A percentile compares a stretch with the other conserved stretches of the same genome.
phyloP scores from a whole-genome alignment of 495 filamentous ascomycete genomes.

The Symbiotaphrina buchneri region DNA sequence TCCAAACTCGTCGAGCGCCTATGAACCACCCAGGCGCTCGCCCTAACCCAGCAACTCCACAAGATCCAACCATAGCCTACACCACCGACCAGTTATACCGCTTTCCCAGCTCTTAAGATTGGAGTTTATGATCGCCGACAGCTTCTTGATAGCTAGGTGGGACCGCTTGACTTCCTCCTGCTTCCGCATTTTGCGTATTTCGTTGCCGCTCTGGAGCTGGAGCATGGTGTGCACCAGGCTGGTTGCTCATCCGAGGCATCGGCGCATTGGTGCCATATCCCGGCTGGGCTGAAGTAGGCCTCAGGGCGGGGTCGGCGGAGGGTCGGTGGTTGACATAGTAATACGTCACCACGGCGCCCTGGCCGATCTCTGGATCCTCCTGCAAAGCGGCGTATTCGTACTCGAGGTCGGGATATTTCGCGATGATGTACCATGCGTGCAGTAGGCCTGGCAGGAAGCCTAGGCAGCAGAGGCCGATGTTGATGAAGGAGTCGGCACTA shows the following conservation, averaged over 20 bases:
- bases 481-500: constrained; percentile 82
- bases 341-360: constrained; percentile 13
- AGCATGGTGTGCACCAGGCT: no score
- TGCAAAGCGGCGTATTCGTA: constrained; percentile 37
- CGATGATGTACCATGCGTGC: constrained; percentile 97
- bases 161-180: constrained; percentile 12
- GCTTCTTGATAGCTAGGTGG: constrained; percentile 75
- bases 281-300: constrained; percentile 6
- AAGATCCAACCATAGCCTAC: not conserved
- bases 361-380: constrained; percentile 26
- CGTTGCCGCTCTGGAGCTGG: no score
- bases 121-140: constrained; percentile 76
- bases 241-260: no score
- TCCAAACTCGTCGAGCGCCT: no score
- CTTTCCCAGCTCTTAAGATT: constrained; percentile 14
- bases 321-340: constrained; percentile 19
- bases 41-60: no score
- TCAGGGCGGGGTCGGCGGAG: constrained; percentile 1
- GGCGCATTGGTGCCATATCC: constrained; percentile 3
- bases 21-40: no score
- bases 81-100: not conserved
- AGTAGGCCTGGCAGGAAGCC: constrained; percentile 82
- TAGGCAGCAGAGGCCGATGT: constrained; percentile 74
- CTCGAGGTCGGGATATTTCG: constrained; percentile 50
- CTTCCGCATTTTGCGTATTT: constrained; percentile 5